These are phyloP conservation scores for Rhizopus arrhizus DNA, from an alignment of 371 early-diverging fungal species.

Conservation along the genomic window DNA sequence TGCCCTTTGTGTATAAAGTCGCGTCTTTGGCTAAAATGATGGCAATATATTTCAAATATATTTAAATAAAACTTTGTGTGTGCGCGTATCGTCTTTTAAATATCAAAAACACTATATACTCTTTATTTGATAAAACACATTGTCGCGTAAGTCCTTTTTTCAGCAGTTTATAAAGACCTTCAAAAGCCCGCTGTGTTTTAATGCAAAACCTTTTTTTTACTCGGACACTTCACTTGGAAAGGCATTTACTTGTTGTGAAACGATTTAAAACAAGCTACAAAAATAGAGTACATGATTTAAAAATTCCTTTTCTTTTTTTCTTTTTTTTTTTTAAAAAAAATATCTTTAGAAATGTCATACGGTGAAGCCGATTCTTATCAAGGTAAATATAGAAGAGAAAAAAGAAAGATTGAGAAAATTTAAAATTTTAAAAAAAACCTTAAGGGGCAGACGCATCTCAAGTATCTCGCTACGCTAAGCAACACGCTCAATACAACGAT, in stretches of 20 bases:
- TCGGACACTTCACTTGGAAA: not conserved
- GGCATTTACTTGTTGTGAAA: constrained; percentile 1
- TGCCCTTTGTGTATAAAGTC: too few relatives aligned
- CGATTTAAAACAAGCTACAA: not conserved
- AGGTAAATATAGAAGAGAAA: constrained; percentile 13
- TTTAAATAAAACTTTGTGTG: too few relatives aligned
- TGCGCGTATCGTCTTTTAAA: too few relatives aligned
- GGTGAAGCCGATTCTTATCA: constrained; percentile 29
- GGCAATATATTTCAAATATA: too few relatives aligned
- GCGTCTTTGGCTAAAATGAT: too few relatives aligned
- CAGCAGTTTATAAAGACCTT: too few relatives aligned
- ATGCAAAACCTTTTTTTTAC: too few relatives aligned
- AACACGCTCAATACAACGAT: constrained; percentile 26
- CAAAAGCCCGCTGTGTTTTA: too few relatives aligned
- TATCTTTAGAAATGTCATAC: constrained; percentile 7
- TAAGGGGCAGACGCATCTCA: constrained; percentile 27
- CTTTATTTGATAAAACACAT: too few relatives aligned
- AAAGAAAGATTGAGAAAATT: constrained; percentile 1
- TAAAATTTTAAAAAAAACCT: not conserved
- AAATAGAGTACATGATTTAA: not conserved
- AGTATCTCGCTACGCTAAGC: constrained; percentile 36
- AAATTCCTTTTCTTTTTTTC: constrained; percentile 2
- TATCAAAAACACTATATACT: too few relatives aligned
- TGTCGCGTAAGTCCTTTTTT: too few relatives aligned
- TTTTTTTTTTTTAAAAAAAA: constrained; percentile 1